A percentile compares a stretch with the other conserved stretches of the same genome.
phyloP scores from a whole-genome alignment of 306 rosid species.

The Vicia villosa region DNA sequence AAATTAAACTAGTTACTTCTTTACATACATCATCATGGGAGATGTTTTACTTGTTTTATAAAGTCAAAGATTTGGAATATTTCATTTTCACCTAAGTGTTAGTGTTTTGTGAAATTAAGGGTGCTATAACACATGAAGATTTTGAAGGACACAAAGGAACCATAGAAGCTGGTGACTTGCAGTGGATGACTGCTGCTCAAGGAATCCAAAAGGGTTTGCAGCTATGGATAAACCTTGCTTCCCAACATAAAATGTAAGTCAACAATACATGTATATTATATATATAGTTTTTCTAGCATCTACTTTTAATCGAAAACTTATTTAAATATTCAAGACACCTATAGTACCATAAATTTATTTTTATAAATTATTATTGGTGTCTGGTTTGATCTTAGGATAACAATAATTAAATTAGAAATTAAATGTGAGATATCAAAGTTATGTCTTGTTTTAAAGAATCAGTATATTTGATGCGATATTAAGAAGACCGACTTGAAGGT shows the following conservation, averaged over 20 bases:
- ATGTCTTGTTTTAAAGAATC: no score
- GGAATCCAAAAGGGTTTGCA: constrained; percentile 92
- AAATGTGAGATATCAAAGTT: no score
- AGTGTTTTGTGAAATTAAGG: constrained; percentile 48
- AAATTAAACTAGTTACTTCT: background rate
- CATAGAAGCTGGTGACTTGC: constrained; percentile 82
- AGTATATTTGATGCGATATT: no score
- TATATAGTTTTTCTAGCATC: no score
- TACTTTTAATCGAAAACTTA: no score
- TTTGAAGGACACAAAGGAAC: constrained; percentile 96
- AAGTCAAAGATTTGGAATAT: constrained; percentile 4
- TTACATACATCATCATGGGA: constrained; percentile 8
- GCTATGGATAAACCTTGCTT: constrained; percentile 89
- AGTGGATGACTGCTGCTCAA: constrained; percentile 96
- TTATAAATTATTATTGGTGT: no score
- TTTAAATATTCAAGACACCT: no score
- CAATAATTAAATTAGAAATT: no score
- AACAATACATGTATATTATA: no score
- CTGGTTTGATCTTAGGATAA: no score
- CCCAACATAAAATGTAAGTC: constrained; percentile 78
- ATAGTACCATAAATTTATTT: no score
- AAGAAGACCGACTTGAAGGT: no score
- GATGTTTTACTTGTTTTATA: constrained; percentile 8
- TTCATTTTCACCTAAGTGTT: background rate
- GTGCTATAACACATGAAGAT: constrained; percentile 84